Evolutionary conservation across 2,329 filamentous ascomycete genomes (phyloP), one percentile per base, ranked within the genome.

Genomic region (Cladosporium sp.): DNA sequence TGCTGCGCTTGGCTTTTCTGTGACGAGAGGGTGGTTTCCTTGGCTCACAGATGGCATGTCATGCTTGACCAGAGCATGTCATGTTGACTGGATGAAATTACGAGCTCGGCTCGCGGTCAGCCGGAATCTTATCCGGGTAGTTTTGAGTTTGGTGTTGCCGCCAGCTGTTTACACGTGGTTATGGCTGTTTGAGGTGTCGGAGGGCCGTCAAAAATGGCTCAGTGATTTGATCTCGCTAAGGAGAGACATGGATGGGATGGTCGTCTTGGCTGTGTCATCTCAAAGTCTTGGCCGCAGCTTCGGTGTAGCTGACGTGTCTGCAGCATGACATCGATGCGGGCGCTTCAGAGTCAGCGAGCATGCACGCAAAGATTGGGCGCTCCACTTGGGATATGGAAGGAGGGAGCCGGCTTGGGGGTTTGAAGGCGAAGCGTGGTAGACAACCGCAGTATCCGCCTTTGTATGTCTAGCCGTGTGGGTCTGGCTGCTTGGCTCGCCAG

Each of bases 211-310:
- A 58, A 58, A 58, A 58, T 41, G 34, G 30, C 55, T 58, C 55
- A 58, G 18, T 11, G 21, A 34, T 52, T 24, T 58, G 28, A 38
- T 52, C 59, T 52, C 59, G 44, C 28, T 36, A 28, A 30, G n/a
- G 44, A n/a, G 47, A 34, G 59, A 52, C 59, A 52, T 26, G 44
- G 28, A 51, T 51, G 59, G 28, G 30, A 52, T 51, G 59, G 51
- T 51, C 34, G 21, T 62, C 59, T 62, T 62, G 60, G 60, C 60
- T 41, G 30, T 63, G 47, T 41, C 21, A 55, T 51, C 38, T 44
- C 34, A 34, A 51, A 44, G 61, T 52, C 61, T 64, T 64, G 61
- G 61, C 61, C 61, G 61, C 61, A 64, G 34, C 34, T 30, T 57
- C 12, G 11, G 24, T 15, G 36, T 52, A 64, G 61, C 61, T 64